Evolutionary conservation across 768 basidiomycete species (phyloP).

Genomic region (Pleurotus tuber-regium): DNA sequence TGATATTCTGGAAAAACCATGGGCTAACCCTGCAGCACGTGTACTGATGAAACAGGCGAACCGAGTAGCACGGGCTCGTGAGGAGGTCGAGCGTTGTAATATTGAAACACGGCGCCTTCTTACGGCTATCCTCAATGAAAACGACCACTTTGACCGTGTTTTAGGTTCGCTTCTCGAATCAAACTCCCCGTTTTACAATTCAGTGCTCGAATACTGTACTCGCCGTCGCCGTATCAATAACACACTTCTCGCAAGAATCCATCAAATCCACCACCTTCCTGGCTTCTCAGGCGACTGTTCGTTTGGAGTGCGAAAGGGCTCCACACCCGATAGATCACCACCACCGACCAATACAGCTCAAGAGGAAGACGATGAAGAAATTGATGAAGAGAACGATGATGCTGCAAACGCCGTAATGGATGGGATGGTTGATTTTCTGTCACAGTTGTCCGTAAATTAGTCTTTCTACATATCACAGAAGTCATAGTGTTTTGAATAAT

Average conservation of each 20-base stretch:
- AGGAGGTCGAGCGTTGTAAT: conserved; percentile 20
- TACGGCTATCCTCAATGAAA: conserved; percentile 11
- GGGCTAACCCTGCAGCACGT: conserved; percentile 21
- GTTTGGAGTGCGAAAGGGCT: conserved; percentile 3
- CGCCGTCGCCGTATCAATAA: conserved; percentile 3
- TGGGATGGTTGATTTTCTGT: background rate
- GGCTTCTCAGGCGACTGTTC: conserved; percentile 2
- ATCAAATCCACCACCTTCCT: conserved; percentile 2
- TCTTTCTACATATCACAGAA: no score
- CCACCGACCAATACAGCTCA: background rate
- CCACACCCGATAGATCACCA: background rate
- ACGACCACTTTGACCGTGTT: conserved; percentile 1
- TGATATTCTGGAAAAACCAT: conserved; percentile 23
- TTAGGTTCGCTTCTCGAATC: background rate
- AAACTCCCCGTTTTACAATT: background rate
- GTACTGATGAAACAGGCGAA: conserved; percentile 19
- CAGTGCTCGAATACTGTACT: conserved; percentile 3
- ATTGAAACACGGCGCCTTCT: conserved; percentile 18
- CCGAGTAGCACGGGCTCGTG: conserved; percentile 16
- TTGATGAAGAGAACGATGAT: background rate
- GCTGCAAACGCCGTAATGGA: background rate
- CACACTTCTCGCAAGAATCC: background rate
- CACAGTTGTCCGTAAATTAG: background rate
- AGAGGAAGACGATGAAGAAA: background rate
- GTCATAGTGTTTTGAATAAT: no score